Percentiles rank a stretch among this genome's conserved stretches.
These are phyloP conservation scores for Heterobasidion occidentale DNA, from an alignment of 1,284 basidiomycete genomes.

Conservation along the genomic window DNA sequence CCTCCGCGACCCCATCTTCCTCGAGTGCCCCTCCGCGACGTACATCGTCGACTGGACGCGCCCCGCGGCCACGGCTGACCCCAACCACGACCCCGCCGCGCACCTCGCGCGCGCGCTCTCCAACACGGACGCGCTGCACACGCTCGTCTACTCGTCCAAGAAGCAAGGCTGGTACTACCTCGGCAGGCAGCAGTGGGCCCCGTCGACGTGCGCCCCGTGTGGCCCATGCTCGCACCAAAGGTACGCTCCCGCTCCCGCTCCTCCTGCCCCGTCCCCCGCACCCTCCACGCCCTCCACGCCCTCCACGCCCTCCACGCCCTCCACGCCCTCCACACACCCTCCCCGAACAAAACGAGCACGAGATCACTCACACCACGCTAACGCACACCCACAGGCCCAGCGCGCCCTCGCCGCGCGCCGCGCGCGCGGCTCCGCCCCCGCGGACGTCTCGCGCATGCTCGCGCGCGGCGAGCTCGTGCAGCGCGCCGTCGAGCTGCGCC, in stretches of 20 bases:
- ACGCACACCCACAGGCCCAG: too few species aligned
- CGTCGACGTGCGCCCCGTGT: slow-evolving; percentile 12
- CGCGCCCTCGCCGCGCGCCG: slow-evolving; percentile 1
- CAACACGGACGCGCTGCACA: slow-evolving; percentile 27
- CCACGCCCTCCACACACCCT: too few species aligned
- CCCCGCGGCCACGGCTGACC: slow-evolving; percentile 7
- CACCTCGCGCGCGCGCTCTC: slow-evolving; percentile 24
- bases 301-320: too few species aligned
- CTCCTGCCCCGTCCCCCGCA: too few species aligned
- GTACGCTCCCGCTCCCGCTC: slow-evolving; percentile 6
- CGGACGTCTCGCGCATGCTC: slow-evolving; percentile 10
- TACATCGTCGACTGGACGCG: slow-evolving; percentile 47
- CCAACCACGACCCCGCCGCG: slow-evolving; percentile 17
- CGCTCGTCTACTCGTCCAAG: slow-evolving; percentile 36
- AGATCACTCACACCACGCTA: too few species aligned
- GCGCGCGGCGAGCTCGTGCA: slow-evolving; percentile 16
- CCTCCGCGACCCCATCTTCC: slow-evolving; percentile 41
- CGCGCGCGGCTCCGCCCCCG: not conserved
- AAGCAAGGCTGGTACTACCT: slow-evolving; percentile 23
- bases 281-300: too few species aligned
- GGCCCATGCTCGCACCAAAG: slow-evolving; percentile 13
- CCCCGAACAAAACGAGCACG: too few species aligned
- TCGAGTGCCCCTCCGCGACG: slow-evolving; percentile 34
- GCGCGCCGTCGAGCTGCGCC: slow-evolving; percentile 16
- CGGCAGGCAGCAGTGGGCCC: slow-evolving; percentile 14